Percentiles rank a stretch among this genome's conserved stretches.
These are phyloP conservation scores for Arabidopsis suecica DNA, from an alignment of 345 rosid species.

Conservation along the genomic window DNA sequence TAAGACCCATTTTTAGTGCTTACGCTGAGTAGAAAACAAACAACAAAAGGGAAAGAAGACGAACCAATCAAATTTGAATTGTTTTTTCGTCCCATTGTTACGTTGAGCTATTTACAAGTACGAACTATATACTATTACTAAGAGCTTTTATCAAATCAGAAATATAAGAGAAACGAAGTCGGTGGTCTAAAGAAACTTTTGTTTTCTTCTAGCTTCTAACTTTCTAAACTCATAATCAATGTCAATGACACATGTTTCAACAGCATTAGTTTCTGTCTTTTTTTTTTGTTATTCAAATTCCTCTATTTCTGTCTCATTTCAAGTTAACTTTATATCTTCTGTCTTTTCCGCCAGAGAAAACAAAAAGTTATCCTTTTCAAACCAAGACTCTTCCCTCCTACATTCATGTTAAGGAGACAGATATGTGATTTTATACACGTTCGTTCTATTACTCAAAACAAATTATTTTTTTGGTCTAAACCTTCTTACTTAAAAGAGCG, in stretches of 20 bases:
- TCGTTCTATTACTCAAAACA: no score
- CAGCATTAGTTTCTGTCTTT: conserved; percentile 1
- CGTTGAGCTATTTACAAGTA: not conserved
- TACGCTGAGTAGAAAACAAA: conserved; percentile 12
- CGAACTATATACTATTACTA: not conserved
- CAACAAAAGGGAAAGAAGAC: conserved; percentile 12
- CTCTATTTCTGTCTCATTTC: conserved; percentile 15
- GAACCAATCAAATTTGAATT: conserved; percentile 4
- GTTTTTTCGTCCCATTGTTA: not conserved
- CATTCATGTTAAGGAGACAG: not conserved
- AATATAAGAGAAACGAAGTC: conserved; percentile 30
- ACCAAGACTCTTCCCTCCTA: conserved; percentile 21
- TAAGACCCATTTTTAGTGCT: conserved; percentile 26
- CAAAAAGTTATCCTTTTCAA: conserved; percentile 27
- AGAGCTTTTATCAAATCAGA: conserved; percentile 8
- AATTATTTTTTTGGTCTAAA: no score
- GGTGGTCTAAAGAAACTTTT: conserved; percentile 46
- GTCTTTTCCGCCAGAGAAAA: conserved; percentile 36
- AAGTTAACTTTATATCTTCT: conserved; percentile 30
- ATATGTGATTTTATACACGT: no score
- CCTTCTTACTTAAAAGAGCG: no score
- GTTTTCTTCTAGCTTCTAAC: conserved; percentile 3
- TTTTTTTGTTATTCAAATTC: not conserved
- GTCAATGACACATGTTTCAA: conserved; percentile 1
- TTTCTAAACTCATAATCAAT: conserved; percentile 24